These are phyloP conservation scores for Tagetes patula DNA, from an alignment of 129 eudicot genomes.

Conservation along the genomic window DNA sequence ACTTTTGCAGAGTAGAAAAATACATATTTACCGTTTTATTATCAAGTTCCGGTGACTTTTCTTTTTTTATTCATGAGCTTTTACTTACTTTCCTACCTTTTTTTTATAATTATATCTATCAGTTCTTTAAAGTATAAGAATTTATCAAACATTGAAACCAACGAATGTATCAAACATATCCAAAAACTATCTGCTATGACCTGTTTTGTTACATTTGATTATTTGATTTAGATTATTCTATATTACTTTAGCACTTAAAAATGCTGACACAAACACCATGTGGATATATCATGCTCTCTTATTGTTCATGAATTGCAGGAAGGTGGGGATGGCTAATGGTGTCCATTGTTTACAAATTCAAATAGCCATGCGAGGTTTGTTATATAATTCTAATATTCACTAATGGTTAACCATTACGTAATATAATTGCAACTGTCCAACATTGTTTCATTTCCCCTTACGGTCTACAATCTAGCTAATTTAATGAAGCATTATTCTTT, in stretches of 20 bases:
- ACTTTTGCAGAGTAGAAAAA: background rate
- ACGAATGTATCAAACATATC: background rate
- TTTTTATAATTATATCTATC: background rate
- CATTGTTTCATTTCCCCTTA: background rate
- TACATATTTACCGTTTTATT: background rate
- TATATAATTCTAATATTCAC: background rate
- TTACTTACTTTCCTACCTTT: background rate
- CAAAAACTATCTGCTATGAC: background rate
- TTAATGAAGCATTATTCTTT: constrained; percentile 1
- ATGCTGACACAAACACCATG: background rate
- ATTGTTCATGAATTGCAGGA: constrained; percentile 49
- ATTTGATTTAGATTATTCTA: background rate
- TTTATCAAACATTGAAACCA: background rate
- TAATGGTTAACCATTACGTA: background rate
- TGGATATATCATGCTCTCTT: background rate
- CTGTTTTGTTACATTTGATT: background rate
- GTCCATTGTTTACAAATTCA: constrained; percentile 85
- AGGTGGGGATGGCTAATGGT: constrained; percentile 87
- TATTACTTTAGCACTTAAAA: background rate
- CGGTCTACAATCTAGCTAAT: background rate
- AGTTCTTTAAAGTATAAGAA: background rate
- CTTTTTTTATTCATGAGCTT: background rate
- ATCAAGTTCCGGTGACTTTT: background rate
- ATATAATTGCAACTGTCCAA: background rate
- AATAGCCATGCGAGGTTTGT: constrained; percentile 94